These are phyloP conservation scores for Populus alba DNA, from an alignment of 345 rosid genomes.

Conservation along the genomic window DNA sequence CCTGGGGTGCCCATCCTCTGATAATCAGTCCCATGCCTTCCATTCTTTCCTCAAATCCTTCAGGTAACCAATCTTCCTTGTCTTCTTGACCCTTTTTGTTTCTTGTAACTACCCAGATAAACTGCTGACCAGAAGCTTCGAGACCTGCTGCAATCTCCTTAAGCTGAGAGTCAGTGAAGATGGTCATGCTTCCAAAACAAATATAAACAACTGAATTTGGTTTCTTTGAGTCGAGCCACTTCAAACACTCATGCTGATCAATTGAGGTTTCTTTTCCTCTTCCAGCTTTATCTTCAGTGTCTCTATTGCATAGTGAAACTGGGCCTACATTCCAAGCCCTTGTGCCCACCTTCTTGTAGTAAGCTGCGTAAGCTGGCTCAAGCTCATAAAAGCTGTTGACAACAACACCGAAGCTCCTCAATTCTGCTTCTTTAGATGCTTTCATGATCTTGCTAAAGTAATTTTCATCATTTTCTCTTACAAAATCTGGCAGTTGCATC, in stretches of 20 bases:
- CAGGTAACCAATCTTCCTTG: conserved; percentile 25
- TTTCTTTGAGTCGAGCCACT: conserved; percentile 20
- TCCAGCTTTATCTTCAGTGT: conserved; percentile 24
- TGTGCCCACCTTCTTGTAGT: conserved; percentile 36
- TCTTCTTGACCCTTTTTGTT: neutral
- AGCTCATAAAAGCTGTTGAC: conserved; percentile 77
- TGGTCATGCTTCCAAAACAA: conserved; percentile 17
- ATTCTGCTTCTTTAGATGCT: conserved; percentile 37
- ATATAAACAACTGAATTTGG: conserved; percentile 19
- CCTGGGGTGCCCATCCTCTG: conserved; percentile 39
- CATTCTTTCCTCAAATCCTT: conserved; percentile 23
- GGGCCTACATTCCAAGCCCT: conserved; percentile 69
- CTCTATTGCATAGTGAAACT: conserved; percentile 31
- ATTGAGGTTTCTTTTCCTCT: conserved; percentile 31
- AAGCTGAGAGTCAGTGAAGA: conserved; percentile 11
- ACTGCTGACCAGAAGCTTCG: conserved; percentile 11
- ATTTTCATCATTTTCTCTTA: neutral
- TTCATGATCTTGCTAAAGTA: conserved; percentile 16
- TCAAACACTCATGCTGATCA: conserved; percentile 12
- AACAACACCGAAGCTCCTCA: conserved; percentile 52
- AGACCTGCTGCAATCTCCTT: conserved; percentile 20
- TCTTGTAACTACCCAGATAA: conserved; percentile 19
- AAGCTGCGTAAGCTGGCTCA: conserved; percentile 49
- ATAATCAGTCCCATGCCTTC: conserved; percentile 23
- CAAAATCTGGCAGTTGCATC: conserved; percentile 6